These are phyloP conservation scores for Glebionis coronaria DNA, from an alignment of 129 eudicot species.

Conservation along the genomic window DNA sequence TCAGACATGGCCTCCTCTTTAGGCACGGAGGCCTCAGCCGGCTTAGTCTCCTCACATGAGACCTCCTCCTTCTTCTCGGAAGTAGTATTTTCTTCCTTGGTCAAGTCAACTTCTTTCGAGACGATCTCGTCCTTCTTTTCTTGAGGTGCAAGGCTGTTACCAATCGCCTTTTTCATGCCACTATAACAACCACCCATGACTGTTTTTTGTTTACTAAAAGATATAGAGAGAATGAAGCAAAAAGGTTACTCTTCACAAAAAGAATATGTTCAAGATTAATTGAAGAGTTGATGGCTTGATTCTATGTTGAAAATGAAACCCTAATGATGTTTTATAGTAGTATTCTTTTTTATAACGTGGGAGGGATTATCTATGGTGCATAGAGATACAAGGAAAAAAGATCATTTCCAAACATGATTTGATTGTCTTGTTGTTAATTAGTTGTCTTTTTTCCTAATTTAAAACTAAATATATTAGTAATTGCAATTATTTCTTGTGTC, in stretches of 20 bases:
- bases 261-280: slow-evolving; percentile 8
- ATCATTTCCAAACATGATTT: slow-evolving; percentile 8
- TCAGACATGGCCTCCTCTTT: background rate
- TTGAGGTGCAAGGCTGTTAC: slow-evolving; percentile 19
- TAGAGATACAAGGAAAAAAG: slow-evolving; percentile 23
- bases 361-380: slow-evolving; percentile 21
- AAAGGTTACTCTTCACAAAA: slow-evolving; percentile 16
- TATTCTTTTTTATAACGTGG: background rate
- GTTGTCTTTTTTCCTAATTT: background rate
- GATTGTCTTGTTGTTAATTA: background rate
- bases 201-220: background rate
- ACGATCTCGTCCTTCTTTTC: slow-evolving; percentile 11
- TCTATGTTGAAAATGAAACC: slow-evolving; percentile 17
- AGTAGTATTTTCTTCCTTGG: background rate
- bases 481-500: slow-evolving; percentile 5
- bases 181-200: slow-evolving; percentile 42
- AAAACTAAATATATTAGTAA: background rate
- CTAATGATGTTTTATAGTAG: slow-evolving; percentile 22
- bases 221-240: too few species aligned
- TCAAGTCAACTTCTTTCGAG: background rate
- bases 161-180: slow-evolving; percentile 11
- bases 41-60: background rate
- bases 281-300: slow-evolving; percentile 15
- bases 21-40: background rate
- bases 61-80: slow-evolving; percentile 5